Evolutionary conservation across 1,139 yeast species (phyloP).

Genomic region (Lizanozyma gosingica): DNA sequence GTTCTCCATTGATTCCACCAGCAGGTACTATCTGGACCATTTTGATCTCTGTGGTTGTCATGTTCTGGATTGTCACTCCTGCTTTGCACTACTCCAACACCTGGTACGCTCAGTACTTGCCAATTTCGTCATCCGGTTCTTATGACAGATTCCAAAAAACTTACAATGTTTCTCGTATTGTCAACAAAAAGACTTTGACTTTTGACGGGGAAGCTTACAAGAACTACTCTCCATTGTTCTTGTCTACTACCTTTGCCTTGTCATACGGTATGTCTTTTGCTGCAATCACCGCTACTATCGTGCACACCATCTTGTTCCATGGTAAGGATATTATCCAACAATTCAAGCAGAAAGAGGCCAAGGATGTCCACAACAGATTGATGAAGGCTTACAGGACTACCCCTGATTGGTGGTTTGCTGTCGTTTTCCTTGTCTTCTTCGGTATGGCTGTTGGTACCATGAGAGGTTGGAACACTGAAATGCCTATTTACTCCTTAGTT

Average conservation of each 20-base stretch:
- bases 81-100: slow-evolving; percentile 42
- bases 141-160: slow-evolving; percentile 35
- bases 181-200: slow-evolving; percentile 26
- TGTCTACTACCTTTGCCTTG: slow-evolving; percentile 55
- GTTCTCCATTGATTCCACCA: slow-evolving; percentile 65
- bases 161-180: slow-evolving; percentile 37
- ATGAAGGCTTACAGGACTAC: slow-evolving; percentile 52
- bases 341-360: slow-evolving; percentile 34
- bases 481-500: slow-evolving; percentile 31
- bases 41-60: slow-evolving; percentile 32
- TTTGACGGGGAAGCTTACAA: slow-evolving; percentile 42
- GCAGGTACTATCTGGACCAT: slow-evolving; percentile 47
- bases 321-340: slow-evolving; percentile 42
- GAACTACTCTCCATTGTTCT: slow-evolving; percentile 49
- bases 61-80: slow-evolving; percentile 37
- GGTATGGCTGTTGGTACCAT: slow-evolving; percentile 31
- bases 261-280: slow-evolving; percentile 61
- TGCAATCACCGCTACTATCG: slow-evolving; percentile 46
- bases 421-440: slow-evolving; percentile 35
- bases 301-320: slow-evolving; percentile 48
- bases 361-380: slow-evolving; percentile 56
- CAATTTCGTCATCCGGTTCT: slow-evolving; percentile 33
- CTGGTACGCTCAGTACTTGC: slow-evolving; percentile 44
- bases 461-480: slow-evolving; percentile 34
- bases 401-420: slow-evolving; percentile 60